Evolutionary conservation across 371 early-diverging fungal genomes (phyloP).

Genomic region (Rhizopus delemar): DNA sequence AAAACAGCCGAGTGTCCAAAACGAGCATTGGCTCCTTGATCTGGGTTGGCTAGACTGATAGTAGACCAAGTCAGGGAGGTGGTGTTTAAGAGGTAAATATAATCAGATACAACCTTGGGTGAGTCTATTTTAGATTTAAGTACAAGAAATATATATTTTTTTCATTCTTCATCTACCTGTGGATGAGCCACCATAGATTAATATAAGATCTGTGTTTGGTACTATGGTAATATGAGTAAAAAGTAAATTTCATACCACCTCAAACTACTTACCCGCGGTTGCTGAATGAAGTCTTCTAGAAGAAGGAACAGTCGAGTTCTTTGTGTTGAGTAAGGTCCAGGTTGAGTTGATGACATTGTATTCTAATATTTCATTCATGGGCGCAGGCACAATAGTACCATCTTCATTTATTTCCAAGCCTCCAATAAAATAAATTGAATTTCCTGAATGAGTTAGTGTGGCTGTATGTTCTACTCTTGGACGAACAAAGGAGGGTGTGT

Average conservation of each 20-base stretch:
- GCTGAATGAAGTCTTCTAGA: slow-evolving; percentile 26
- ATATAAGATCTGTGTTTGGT: slow-evolving; percentile 18
- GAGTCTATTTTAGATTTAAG: slow-evolving; percentile 2
- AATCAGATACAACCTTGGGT: slow-evolving; percentile 9
- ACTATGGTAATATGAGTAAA: slow-evolving; percentile 5
- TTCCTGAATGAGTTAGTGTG: slow-evolving; percentile 14
- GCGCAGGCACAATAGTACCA: background rate
- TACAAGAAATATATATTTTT: too few species aligned
- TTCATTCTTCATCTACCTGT: slow-evolving; percentile 8
- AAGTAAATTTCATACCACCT: background rate
- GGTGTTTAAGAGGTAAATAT: slow-evolving; percentile 19
- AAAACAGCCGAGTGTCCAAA: slow-evolving; percentile 24
- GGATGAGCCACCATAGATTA: slow-evolving; percentile 22
- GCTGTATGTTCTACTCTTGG: slow-evolving; percentile 21
- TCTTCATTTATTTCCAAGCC: slow-evolving; percentile 11
- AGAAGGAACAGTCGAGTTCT: slow-evolving; percentile 11
- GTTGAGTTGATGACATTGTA: slow-evolving; percentile 13
- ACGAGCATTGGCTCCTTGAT: slow-evolving; percentile 14
- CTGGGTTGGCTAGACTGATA: background rate
- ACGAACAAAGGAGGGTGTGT: slow-evolving; percentile 1
- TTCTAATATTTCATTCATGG: slow-evolving; percentile 20
- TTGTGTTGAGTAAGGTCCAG: slow-evolving; percentile 11
- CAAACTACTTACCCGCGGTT: slow-evolving; percentile 10
- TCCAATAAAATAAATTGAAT: slow-evolving; percentile 21
- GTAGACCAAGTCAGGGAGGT: slow-evolving; percentile 16